A percentile compares a stretch with the other conserved stretches of the same genome.
These are phyloP conservation scores for Ganoderma lucidum DNA, from an alignment of 1,284 basidiomycete species.

Conservation along the genomic window DNA sequence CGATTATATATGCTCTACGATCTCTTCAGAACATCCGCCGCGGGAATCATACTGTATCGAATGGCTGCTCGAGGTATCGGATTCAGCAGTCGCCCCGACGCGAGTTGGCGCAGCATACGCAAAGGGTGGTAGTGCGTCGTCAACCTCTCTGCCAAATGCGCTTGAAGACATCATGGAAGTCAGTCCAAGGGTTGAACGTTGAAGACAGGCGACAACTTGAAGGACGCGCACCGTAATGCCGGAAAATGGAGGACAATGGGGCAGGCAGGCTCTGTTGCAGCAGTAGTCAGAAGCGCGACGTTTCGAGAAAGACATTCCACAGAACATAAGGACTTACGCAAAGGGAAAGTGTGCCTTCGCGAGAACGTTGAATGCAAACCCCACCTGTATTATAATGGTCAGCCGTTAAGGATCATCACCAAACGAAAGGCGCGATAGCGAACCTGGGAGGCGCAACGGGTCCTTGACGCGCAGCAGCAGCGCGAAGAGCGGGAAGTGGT, in stretches of 20 bases:
- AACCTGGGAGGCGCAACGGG: constrained; percentile 83
- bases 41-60: constrained; percentile 38
- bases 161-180: constrained; percentile 15
- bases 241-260: constrained; percentile 36
- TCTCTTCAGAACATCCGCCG: constrained; percentile 3
- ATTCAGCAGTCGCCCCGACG: constrained; percentile 32
- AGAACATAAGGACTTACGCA: constrained; percentile 19
- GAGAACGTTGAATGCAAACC: constrained; percentile 27
- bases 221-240: constrained; percentile 36
- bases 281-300: background rate
- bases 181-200: background rate
- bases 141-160: constrained; percentile 35
- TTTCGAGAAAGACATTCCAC: too few relatives aligned
- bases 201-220: background rate
- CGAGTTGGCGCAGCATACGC: constrained; percentile 35
- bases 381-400: constrained; percentile 16
- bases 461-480: constrained; percentile 90
- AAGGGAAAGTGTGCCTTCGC: constrained; percentile 22
- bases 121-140: constrained; percentile 38
- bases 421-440: constrained; percentile 4
- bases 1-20: background rate
- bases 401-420: background rate
- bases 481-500: constrained; percentile 92
- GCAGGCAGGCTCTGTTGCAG: constrained; percentile 35
- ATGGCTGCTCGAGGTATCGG: constrained; percentile 36